Conservation (phyloP, 208 protist species). For the Trypanosoma rangeli region DNA sequence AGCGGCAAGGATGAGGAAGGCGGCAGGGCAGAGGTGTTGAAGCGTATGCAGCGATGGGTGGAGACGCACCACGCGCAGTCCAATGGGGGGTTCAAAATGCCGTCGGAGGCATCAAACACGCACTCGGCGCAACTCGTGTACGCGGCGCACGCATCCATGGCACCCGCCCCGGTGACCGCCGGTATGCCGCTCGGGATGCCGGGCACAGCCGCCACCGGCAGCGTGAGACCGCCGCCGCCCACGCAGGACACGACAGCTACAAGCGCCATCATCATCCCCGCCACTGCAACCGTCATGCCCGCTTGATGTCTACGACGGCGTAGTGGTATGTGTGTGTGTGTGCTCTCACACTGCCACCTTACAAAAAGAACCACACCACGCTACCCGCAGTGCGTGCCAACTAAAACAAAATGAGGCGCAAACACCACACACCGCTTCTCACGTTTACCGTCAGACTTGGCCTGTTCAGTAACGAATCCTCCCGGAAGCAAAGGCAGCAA, state of each 20-base stretch:
- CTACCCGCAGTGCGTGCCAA: too few species aligned
- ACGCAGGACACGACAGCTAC: not conserved
- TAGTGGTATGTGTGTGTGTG: too few species aligned
- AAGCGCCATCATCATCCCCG: not conserved
- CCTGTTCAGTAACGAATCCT: too few species aligned
- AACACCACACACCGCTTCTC: too few species aligned
- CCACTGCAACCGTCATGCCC: not conserved
- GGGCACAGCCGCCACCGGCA: not conserved
- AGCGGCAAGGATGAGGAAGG: not conserved
- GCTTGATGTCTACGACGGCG: not conserved
- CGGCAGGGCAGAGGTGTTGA: constrained; percentile 31
- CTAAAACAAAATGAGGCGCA: too few species aligned
- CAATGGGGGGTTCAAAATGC: constrained; percentile 40
- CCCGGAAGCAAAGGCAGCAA: too few species aligned
- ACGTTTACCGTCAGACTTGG: too few species aligned
- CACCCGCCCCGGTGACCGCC: too few species aligned
- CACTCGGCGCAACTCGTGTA: constrained; percentile 51
- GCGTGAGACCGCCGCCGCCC: not conserved
- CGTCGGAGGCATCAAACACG: constrained; percentile 54
- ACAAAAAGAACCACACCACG: too few species aligned
- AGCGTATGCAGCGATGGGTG: constrained; percentile 37
- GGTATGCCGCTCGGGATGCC: not conserved
- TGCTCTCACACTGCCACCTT: too few species aligned
- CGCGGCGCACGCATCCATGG: constrained; percentile 30
- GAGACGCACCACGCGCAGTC: constrained; percentile 52